phyloP scores from a whole-genome alignment of 345 rosid genomes.

The Kandelia obovata region DNA sequence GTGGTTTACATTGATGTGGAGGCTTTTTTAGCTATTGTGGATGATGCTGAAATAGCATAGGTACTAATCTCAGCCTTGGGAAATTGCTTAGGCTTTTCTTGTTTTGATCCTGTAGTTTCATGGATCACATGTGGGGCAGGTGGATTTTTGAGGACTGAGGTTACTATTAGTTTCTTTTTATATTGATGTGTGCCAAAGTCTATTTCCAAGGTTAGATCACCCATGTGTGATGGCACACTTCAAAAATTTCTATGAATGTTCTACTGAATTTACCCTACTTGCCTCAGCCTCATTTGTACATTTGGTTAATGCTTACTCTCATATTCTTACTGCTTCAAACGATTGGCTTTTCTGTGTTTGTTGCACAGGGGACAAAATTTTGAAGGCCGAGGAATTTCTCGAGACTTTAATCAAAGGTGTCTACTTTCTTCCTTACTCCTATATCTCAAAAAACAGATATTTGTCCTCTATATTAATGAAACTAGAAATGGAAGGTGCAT shows the following conservation, averaged over 20 bases:
- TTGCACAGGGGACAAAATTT: slow-evolving; percentile 59
- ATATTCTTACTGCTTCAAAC: neutral
- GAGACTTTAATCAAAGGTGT: slow-evolving; percentile 75
- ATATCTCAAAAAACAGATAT: neutral
- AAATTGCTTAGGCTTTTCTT: no score
- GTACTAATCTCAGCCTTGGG: no score
- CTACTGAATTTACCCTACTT: neutral
- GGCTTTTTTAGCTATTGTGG: neutral
- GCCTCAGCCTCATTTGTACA: neutral
- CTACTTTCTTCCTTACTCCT: neutral
- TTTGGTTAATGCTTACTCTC: neutral
- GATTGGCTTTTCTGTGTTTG: slow-evolving; percentile 2
- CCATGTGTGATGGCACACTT: neutral
- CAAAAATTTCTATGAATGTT: neutral
- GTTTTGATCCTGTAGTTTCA: no score
- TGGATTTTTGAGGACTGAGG: no score
- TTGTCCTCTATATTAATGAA: neutral
- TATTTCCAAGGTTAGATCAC: no score
- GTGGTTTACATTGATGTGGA: neutral
- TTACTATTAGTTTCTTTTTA: no score
- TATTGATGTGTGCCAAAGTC: no score
- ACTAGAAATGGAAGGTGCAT: neutral
- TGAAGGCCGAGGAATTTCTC: slow-evolving; percentile 70
- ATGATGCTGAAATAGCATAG: neutral
- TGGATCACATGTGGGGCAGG: no score